These are phyloP conservation scores for Mycena chlorophos DNA, from an alignment of 768 basidiomycete species.

Conservation along the genomic window DNA sequence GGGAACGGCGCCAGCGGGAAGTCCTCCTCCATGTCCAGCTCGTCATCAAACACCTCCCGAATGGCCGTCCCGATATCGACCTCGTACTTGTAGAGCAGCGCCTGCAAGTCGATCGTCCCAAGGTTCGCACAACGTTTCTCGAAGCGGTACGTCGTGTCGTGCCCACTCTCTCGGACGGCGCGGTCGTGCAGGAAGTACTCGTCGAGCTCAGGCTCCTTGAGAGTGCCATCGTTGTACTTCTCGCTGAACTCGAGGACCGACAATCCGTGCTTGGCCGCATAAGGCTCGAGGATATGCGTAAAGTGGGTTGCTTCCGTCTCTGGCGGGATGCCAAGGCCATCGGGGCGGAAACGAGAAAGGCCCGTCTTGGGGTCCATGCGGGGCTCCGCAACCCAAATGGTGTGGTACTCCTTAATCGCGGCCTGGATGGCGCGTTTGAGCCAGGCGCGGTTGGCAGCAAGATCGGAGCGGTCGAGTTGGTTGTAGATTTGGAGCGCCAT, in stretches of 20 bases:
- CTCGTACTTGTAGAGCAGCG: conserved; percentile 97
- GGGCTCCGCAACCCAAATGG: conserved; percentile 93
- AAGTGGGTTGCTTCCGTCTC: conserved; percentile 99
- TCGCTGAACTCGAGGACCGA: conserved; percentile 96
- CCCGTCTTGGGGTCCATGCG: conserved; percentile 94
- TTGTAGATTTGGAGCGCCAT: conserved; percentile 98
- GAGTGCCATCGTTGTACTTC: conserved; percentile 82
- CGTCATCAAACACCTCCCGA: conserved; percentile 90
- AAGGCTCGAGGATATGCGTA: conserved; percentile 95
- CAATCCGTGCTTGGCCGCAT: conserved; percentile 86
- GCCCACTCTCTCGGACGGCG: conserved; percentile 93
- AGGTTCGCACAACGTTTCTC: conserved; percentile 98
- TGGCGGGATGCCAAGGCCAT: conserved; percentile 93
- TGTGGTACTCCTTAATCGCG: conserved; percentile 98
- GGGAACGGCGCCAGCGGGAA: conserved; percentile 93
- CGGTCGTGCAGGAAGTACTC: conserved; percentile 98
- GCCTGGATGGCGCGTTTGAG: conserved; percentile 95
- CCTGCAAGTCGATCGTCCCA: conserved; percentile 93
- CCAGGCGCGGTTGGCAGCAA: conserved; percentile 82
- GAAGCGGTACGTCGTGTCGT: conserved; percentile 95
- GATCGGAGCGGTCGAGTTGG: conserved; percentile 84
- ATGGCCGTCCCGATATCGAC: conserved; percentile 98
- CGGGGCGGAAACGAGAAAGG: conserved; percentile 90
- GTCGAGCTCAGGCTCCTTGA: conserved; percentile 87
- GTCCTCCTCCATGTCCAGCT: conserved; percentile 89